These are phyloP conservation scores for Picochlorum sp. DNA, from an alignment of 139 green algal species.

Conservation along the genomic window DNA sequence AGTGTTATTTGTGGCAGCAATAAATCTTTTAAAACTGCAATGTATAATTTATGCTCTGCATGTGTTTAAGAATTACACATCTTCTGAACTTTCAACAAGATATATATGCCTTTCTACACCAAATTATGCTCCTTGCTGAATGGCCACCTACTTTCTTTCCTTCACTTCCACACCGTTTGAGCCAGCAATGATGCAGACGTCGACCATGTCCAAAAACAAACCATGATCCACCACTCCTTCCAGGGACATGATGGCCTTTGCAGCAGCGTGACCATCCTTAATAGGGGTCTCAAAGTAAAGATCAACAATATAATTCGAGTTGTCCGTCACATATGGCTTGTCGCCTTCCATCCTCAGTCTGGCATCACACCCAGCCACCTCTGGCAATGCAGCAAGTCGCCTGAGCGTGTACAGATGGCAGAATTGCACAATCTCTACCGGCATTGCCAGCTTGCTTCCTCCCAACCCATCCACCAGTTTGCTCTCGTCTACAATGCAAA, in stretches of 20 bases:
- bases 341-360: constrained; percentile 85
- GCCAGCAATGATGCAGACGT: constrained; percentile 90
- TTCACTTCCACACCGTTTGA: constrained; percentile 73
- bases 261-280: constrained; percentile 35
- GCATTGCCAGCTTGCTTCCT: constrained; percentile 86
- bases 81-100: neutral
- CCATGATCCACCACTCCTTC: constrained; percentile 97
- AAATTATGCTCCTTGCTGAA: too few relatives aligned
- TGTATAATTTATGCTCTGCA: neutral
- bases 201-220: constrained; percentile 94
- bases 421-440: constrained; percentile 98
- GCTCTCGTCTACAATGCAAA: constrained; percentile 98
- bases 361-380: constrained; percentile 71
- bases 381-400: constrained; percentile 37
- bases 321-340: constrained; percentile 96
- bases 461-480: constrained; percentile 86
- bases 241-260: constrained; percentile 69
- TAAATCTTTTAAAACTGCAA: too few relatives aligned
- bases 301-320: constrained; percentile 99
- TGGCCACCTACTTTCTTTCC: constrained; percentile 31
- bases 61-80: too few relatives aligned
- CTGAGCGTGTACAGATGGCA: constrained; percentile 85
- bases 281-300: constrained; percentile 83
- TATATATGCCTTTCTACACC: neutral
- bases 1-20: too few relatives aligned